phyloP scores from a whole-genome alignment of 1,284 basidiomycete species.

The Cutaneotrichosporon sp. region DNA sequence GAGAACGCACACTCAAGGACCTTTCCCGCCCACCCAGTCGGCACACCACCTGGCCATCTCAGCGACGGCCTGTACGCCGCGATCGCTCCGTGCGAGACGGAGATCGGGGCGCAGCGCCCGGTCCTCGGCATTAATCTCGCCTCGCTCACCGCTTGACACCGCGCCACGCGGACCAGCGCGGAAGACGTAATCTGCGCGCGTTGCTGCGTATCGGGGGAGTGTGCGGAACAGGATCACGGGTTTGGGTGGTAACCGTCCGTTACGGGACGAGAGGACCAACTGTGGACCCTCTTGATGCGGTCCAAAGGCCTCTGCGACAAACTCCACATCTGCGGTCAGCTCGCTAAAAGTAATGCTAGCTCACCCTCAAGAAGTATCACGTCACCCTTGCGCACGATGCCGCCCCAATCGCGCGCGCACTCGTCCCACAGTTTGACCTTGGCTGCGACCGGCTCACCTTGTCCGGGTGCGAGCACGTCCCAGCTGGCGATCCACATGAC shows the following conservation, averaged over 20 bases:
- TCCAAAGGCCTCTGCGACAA: constrained; percentile 18
- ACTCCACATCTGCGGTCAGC: constrained; percentile 34
- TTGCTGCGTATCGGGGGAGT: constrained; percentile 32
- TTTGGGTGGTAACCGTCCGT: constrained; percentile 16
- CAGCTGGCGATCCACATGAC: constrained; percentile 42
- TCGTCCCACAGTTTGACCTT: constrained; percentile 42
- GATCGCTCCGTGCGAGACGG: constrained; percentile 41
- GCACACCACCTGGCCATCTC: constrained; percentile 46
- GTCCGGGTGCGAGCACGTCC: constrained; percentile 32
- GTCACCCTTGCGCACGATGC: constrained; percentile 39
- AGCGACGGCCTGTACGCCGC: constrained; percentile 36
- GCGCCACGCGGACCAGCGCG: constrained; percentile 13
- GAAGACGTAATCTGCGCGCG: constrained; percentile 32
- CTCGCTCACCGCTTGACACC: not conserved
- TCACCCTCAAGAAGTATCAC: constrained; percentile 43
- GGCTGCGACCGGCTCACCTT: constrained; percentile 24
- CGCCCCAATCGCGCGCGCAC: constrained; percentile 39
- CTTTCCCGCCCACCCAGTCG: constrained; percentile 40
- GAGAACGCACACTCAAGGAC: constrained; percentile 18
- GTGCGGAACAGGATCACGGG: constrained; percentile 42
- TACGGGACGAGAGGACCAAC: constrained; percentile 30
- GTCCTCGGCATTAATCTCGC: constrained; percentile 18
- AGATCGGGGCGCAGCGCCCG: constrained; percentile 39
- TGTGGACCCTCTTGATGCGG: constrained; percentile 29
- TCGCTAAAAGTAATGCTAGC: not conserved